A percentile compares a stretch with the other conserved stretches of the same genome.
Evolutionary conservation across 2,329 filamentous ascomycete species (phyloP).

Genomic region (Colletotrichum eleusines): DNA sequence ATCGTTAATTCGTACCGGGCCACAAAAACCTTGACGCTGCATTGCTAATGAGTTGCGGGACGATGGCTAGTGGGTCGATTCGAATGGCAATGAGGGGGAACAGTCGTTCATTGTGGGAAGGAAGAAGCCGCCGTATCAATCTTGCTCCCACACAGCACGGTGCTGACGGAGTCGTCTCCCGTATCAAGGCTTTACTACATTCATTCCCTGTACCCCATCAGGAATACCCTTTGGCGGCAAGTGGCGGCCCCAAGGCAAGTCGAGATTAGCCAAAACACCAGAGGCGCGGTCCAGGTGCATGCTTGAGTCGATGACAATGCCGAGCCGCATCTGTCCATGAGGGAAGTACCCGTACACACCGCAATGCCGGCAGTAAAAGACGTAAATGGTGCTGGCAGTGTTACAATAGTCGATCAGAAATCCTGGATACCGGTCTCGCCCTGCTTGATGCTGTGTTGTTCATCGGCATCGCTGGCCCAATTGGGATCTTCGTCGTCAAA

Average conservation of each 20-base stretch:
- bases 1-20: neutral
- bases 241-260: neutral
- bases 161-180: neutral
- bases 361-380: neutral
- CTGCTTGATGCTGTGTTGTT: slow-evolving; percentile 43
- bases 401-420: slow-evolving; percentile 61
- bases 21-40: neutral
- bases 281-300: neutral
- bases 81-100: neutral
- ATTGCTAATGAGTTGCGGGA: neutral
- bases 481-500: slow-evolving; percentile 83
- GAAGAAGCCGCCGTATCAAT: neutral
- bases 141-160: no score
- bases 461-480: slow-evolving; percentile 66
- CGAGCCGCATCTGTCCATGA: neutral
- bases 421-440: slow-evolving; percentile 81
- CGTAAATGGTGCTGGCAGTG: neutral
- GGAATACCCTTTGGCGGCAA: neutral
- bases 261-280: slow-evolving; percentile 4
- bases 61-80: neutral
- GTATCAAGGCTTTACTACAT: neutral
- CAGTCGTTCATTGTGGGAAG: neutral
- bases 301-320: neutral
- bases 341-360: neutral
- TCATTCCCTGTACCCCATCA: neutral